Base-by-base conservation (phyloP, 2,329 filamentous ascomycete genomes). In the Helotiales sp. region DNA sequence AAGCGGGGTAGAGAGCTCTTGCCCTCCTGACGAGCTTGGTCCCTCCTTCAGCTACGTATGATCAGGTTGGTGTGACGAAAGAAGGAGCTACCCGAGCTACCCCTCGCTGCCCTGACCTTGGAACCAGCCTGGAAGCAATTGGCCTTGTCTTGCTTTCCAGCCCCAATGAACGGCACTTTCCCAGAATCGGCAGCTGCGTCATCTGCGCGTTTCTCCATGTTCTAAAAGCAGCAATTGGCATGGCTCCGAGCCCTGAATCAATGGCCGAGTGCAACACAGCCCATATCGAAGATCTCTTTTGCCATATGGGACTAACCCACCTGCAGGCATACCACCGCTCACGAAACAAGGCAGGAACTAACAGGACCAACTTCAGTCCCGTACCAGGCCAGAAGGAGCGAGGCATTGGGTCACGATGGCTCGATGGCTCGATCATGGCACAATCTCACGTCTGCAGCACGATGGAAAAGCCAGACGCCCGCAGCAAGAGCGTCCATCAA, bases 141-240 rank as follows among this genome's bases (percentile, higher is more conserved):
- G 40, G 22, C 40, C 27, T 24, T 10, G 17, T 9, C 38, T 8
- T 44, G 9, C 19, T 24, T 44, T 7, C 22, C 40, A 44, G 40
- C 40, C 27, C 22, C 40, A 44, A 25, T 44, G 5, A 47, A 42
- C 12, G 10, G 25, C 31, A 15, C n/a, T 47, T 36, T 54, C 52
- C 30, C 30, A 13, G n/a, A 36, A 55, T 55, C 42, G 34, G 55
- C 53, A 44, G 46, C 55, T 57, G 58, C 58, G 55, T 61, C 58
- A 61, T 57, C 31, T 25, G 31, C 36, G 5, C 12, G 25, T 25
- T 19, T 17, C 30, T 54, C 6, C 29, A 15, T 30, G 36, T 33
- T 44, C 50, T n/a, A 24, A 53, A 53, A 44, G 50, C 33, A 53
- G 50, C 36, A 1, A 17, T 25, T 19, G 36, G 22, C 36, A 19